Conservation (phyloP, 2,329 filamentous ascomycete genomes). For the Aspergillus pseudonomiae region DNA sequence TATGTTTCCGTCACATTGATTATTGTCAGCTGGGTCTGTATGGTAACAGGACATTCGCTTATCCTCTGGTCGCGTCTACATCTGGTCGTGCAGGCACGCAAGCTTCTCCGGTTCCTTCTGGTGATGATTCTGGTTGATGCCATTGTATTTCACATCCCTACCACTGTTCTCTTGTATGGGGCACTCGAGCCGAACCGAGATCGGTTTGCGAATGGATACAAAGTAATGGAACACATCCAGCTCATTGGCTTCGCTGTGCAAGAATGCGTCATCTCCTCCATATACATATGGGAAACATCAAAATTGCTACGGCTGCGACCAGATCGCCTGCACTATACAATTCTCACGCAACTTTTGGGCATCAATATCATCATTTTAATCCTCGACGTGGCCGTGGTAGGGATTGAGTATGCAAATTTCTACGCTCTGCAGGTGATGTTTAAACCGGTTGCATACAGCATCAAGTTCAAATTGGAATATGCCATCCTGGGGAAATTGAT, state of each 20-base stretch:
- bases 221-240: constrained; percentile 45
- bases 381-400: constrained; percentile 46
- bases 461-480: constrained; percentile 52
- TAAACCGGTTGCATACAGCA: constrained; percentile 50
- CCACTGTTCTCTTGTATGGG: constrained; percentile 57
- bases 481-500: not conserved
- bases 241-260: constrained; percentile 47
- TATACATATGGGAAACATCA: constrained; percentile 57
- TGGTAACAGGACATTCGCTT: constrained; percentile 63
- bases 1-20: constrained; percentile 43
- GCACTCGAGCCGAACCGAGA: not conserved
- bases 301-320: constrained; percentile 42
- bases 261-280: constrained; percentile 46
- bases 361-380: constrained; percentile 52
- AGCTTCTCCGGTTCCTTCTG: constrained; percentile 52
- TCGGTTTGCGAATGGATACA: constrained; percentile 36
- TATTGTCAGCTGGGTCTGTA: constrained; percentile 57
- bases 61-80: constrained; percentile 66
- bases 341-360: constrained; percentile 51
- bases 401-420: constrained; percentile 44
- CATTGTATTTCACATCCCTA: constrained; percentile 55
- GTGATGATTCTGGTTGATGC: constrained; percentile 61
- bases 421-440: constrained; percentile 48
- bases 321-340: constrained; percentile 30
- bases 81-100: constrained; percentile 54